These are phyloP conservation scores for Domatiomyces globalis DNA, from an alignment of 2,329 filamentous ascomycete species.

Conservation along the genomic window DNA sequence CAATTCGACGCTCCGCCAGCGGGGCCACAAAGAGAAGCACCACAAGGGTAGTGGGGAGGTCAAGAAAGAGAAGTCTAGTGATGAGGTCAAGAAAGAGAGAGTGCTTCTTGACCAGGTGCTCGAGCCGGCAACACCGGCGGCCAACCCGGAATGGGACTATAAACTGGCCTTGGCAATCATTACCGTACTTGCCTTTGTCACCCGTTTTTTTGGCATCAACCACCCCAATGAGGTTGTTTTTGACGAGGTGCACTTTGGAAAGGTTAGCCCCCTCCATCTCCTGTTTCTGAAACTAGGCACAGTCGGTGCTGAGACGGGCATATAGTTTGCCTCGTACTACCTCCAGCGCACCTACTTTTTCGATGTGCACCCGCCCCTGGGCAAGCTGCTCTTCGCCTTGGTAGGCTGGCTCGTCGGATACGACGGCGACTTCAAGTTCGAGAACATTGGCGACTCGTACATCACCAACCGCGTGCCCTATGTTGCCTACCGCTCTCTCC, in stretches of 20 bases:
- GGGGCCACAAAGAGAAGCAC: conserved; percentile 15
- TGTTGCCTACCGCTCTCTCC: conserved; percentile 85
- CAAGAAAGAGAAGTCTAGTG: conserved; percentile 11
- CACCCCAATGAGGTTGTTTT: conserved; percentile 96
- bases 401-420: conserved; percentile 97
- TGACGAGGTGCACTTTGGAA: conserved; percentile 98
- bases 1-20: conserved; percentile 15
- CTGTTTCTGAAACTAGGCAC: neutral
- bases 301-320: neutral
- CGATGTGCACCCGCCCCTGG: conserved; percentile 96
- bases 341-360: conserved; percentile 98
- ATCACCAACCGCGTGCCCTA: conserved; percentile 95
- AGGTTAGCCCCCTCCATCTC: conserved; percentile 45
- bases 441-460: conserved; percentile 98
- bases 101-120: conserved; percentile 6
- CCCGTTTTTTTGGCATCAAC: conserved; percentile 88
- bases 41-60: neutral
- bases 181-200: conserved; percentile 73
- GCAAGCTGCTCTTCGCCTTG: conserved; percentile 92
- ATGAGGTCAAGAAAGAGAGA: conserved; percentile 9
- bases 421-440: conserved; percentile 92
- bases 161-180: conserved; percentile 62
- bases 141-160: conserved; percentile 64
- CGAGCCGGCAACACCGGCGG: conserved; percentile 19
- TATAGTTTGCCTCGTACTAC: conserved; percentile 52